Conservation (phyloP, 2,329 filamentous ascomycete species). For the Harringtonia lauricola region DNA sequence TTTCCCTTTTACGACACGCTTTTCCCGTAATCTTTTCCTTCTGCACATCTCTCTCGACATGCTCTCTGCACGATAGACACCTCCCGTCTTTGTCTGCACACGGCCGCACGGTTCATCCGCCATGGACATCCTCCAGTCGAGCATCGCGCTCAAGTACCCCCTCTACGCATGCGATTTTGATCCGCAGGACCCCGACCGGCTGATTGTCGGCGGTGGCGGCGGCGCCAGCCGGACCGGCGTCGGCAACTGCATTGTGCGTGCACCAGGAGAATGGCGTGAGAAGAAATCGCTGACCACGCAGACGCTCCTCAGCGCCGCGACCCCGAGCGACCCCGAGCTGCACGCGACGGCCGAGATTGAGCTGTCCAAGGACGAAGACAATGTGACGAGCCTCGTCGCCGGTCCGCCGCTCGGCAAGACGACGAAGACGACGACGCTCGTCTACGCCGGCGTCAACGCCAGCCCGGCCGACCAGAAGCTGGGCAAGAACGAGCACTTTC, state of each 20-base stretch:
- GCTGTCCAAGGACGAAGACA: constrained; percentile 77
- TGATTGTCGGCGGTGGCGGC: constrained; percentile 80
- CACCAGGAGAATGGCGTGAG: not conserved
- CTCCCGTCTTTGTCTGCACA: not conserved
- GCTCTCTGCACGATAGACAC: not conserved
- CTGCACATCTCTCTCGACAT: too few species aligned
- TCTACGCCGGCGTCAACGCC: constrained; percentile 78
- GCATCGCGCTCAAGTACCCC: constrained; percentile 66
- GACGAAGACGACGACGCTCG: constrained; percentile 33
- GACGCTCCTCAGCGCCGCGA: constrained; percentile 62
- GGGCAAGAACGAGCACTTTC: constrained; percentile 75
- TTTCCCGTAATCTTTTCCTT: too few species aligned
- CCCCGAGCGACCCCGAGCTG: constrained; percentile 46
- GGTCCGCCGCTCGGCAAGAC: constrained; percentile 46
- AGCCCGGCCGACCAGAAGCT: constrained; percentile 59
- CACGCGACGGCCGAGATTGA: constrained; percentile 61
- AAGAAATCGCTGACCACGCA: constrained; percentile 20
- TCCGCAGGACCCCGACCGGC: constrained; percentile 60
- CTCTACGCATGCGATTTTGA: constrained; percentile 85
- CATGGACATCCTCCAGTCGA: constrained; percentile 36
- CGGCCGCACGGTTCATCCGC: not conserved
- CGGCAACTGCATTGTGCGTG: constrained; percentile 71
- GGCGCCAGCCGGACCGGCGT: constrained; percentile 73
- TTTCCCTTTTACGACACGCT: too few species aligned
- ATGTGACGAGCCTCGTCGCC: constrained; percentile 70